Evolutionary conservation across 169 alveolate species (phyloP), one percentile per base, ranked within the genome.

Genomic region (Plasmodium gaboni): DNA sequence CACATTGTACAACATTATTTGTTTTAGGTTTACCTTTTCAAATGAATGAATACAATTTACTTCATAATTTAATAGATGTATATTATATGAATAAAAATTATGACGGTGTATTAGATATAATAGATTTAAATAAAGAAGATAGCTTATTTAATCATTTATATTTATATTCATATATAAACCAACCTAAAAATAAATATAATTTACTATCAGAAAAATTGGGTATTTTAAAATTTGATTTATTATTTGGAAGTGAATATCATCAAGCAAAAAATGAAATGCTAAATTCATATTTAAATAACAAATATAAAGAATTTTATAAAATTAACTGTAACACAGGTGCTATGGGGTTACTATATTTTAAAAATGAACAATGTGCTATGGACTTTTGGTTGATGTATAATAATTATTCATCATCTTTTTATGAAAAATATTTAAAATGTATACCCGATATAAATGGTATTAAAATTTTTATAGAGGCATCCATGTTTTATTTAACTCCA

Each of bases 391-490:
- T 44, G 2, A 46, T 63, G 15, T 69, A 26, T 13, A 51, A 46
- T 9, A 69, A 42, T 24, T 53, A 32, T 57, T n/a, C 65, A 28
- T 26, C 72, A 10, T 24, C 9, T 13, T 10, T 67, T 57, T 59
- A 83, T 68, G 83, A 46, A 61, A 67, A 59, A 42, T 22, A 22
- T 48, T 15, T 83, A 53, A 38, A 61, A 24, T 2, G 69, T 15
- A 68, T 68, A 12, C 86, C 91, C 13, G 91, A 83, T 48, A 32
- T 69, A 9, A 83, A 64, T 19, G 91, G 71, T 7, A 15, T 83
- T 22, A 83, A 83, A 60, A 61, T 83, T 13, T 83, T 53, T 57
- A n/a, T 83, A n/a, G 91, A 83, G 51, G 91, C 86, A 38, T 42
- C 91, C 15, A 44, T 67, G 5, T 70, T 50, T 83, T 83, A 46